These are phyloP conservation scores for Fusarium verticillioides DNA, from an alignment of 2,329 filamentous ascomycete species.

Conservation along the genomic window DNA sequence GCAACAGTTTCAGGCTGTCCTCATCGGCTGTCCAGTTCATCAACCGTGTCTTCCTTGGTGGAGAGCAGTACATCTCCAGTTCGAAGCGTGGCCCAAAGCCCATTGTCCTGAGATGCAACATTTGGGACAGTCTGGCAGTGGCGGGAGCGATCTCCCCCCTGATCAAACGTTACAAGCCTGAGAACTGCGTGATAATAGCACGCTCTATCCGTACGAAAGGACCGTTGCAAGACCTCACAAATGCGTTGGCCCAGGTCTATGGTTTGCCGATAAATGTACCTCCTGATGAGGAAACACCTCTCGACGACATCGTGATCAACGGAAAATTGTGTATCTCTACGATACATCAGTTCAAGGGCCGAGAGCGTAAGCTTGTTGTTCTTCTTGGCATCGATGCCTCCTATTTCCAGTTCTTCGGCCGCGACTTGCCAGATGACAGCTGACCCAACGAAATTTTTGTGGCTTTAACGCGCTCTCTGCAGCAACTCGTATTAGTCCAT, in stretches of 20 bases:
- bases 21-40: constrained; percentile 41
- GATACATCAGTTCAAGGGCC: constrained; percentile 50
- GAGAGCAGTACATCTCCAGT: constrained; percentile 45
- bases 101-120: constrained; percentile 38
- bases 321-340: constrained; percentile 47
- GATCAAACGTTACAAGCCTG: constrained; percentile 37
- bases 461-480: constrained; percentile 44
- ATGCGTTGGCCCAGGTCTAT: constrained; percentile 11
- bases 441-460: constrained; percentile 48
- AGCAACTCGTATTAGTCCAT: constrained; percentile 47
- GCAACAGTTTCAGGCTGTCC: constrained; percentile 45
- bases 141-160: constrained; percentile 29
- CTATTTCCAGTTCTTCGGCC: constrained; percentile 41
- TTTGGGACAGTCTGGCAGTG: constrained; percentile 12
- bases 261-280: constrained; percentile 39
- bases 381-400: constrained; percentile 41
- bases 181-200: constrained; percentile 27
- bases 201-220: neutral
- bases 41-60: constrained; percentile 43
- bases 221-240: neutral
- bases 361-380: constrained; percentile 47
- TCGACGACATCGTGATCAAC: constrained; percentile 41
- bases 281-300: constrained; percentile 36
- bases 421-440: constrained; percentile 43
- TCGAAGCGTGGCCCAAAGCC: constrained; percentile 45